Evolutionary conservation across 1,284 basidiomycete species (phyloP).

Genomic region (Cutaneotrichosporon sp.): DNA sequence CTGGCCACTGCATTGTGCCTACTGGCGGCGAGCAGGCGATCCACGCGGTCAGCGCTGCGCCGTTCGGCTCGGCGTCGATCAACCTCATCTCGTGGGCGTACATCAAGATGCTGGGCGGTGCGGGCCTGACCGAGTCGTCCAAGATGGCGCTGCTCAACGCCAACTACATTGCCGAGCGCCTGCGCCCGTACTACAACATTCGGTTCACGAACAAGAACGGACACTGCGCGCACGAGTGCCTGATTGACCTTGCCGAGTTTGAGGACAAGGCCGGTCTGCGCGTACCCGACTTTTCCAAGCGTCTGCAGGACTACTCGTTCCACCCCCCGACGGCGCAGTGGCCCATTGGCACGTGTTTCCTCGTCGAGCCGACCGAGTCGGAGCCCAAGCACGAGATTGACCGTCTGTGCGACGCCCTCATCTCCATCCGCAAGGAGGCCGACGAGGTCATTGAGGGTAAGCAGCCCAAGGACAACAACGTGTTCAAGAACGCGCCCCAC

Average conservation of each 20-base stretch:
- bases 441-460: conserved; percentile 80
- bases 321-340: conserved; percentile 54
- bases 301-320: conserved; percentile 57
- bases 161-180: conserved; percentile 91
- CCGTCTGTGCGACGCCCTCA: conserved; percentile 93
- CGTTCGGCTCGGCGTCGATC: conserved; percentile 91
- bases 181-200: conserved; percentile 78
- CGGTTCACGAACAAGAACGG: conserved; percentile 86
- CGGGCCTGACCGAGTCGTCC: conserved; percentile 77
- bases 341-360: conserved; percentile 76
- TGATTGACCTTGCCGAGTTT: conserved; percentile 93
- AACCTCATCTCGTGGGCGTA: conserved; percentile 97
- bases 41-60: conserved; percentile 81
- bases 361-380: conserved; percentile 92
- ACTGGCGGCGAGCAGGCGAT: conserved; percentile 70
- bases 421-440: conserved; percentile 85
- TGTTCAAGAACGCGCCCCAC: conserved; percentile 92
- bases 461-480: conserved; percentile 73
- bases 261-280: conserved; percentile 81
- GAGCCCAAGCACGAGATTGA: conserved; percentile 87
- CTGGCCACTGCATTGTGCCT: conserved; percentile 72
- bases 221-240: conserved; percentile 88
- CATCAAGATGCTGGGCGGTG: conserved; percentile 94
- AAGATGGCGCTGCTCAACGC: conserved; percentile 86
- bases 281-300: conserved; percentile 93